Percentiles rank a stretch among this genome's conserved stretches.
Evolutionary conservation across 345 rosid genomes (phyloP).

Genomic region (Populus pruinosa): DNA sequence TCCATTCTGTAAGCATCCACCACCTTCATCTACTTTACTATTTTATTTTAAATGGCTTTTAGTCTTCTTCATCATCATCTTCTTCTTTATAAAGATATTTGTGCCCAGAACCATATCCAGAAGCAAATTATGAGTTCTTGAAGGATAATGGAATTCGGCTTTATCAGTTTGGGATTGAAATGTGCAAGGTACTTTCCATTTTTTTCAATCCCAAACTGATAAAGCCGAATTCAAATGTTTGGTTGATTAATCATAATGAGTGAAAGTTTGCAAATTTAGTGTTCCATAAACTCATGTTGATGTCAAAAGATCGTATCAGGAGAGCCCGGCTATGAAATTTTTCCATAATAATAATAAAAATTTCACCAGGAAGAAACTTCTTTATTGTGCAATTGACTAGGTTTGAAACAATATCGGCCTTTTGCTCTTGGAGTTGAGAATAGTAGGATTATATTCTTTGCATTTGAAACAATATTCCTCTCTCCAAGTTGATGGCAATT

Average conservation of each 20-base stretch:
- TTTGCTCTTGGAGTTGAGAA: background rate
- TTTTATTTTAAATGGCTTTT: background rate
- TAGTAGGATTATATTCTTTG: background rate
- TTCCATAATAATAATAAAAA: background rate
- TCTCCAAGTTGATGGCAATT: background rate
- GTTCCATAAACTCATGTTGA: background rate
- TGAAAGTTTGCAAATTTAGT: background rate
- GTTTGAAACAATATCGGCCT: background rate
- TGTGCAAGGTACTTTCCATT: slow-evolving; percentile 46
- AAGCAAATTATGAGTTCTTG: slow-evolving; percentile 49
- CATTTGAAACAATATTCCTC: background rate
- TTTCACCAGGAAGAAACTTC: background rate
- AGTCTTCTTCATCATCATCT: too few species aligned
- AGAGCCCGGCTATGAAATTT: too few species aligned
- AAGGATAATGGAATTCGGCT: slow-evolving; percentile 51
- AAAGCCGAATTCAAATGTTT: too few species aligned
- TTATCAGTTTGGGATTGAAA: slow-evolving; percentile 77
- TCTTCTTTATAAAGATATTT: slow-evolving; percentile 38
- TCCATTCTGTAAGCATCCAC: slow-evolving; percentile 52
- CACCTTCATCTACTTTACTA: background rate
- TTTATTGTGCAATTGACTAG: background rate
- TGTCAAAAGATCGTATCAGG: background rate
- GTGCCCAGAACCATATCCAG: slow-evolving; percentile 71
- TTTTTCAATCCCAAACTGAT: too few species aligned
- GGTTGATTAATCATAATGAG: background rate